Conservation (phyloP, 2,329 filamentous ascomycete genomes). For the Fusarium concolor region DNA sequence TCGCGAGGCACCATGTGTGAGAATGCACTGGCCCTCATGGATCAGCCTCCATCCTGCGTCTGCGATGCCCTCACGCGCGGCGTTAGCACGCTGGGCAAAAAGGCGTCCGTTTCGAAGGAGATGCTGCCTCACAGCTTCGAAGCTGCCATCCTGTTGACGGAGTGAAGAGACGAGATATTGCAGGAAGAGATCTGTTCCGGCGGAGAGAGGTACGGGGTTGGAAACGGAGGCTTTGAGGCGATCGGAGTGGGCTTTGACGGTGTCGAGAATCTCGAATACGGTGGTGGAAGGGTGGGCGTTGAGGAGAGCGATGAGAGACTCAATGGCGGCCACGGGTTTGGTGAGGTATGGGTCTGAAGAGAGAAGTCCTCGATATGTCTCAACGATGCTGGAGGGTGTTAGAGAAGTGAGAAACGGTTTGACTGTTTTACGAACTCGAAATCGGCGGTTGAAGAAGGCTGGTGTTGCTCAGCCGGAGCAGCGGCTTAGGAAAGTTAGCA, state of each 20-base stretch:
- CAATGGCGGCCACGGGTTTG: conserved; percentile 95
- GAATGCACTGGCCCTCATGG: conserved; percentile 80
- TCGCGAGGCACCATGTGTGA: conserved; percentile 89
- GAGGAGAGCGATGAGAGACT: conserved; percentile 88
- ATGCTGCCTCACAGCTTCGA: conserved; percentile 85
- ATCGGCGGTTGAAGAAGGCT: conserved; percentile 33
- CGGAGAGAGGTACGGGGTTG: conserved; percentile 91
- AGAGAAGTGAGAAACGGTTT: background rate
- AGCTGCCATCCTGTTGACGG: conserved; percentile 67
- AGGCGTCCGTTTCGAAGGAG: conserved; percentile 86
- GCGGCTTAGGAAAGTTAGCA: conserved; percentile 13
- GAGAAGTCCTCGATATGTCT: conserved; percentile 66
- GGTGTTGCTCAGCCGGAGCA: conserved; percentile 37
- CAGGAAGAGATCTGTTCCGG: conserved; percentile 95
- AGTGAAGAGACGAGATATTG: conserved; percentile 87
- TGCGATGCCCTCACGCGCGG: conserved; percentile 85
- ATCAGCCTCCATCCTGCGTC: conserved; percentile 82
- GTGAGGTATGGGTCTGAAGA: conserved; percentile 83
- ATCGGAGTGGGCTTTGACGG: conserved; percentile 80
- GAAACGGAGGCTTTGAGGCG: conserved; percentile 81
- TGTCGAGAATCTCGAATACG: conserved; percentile 92
- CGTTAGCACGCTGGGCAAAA: conserved; percentile 89
- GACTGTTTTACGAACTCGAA: conserved; percentile 44
- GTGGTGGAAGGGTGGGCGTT: conserved; percentile 83
- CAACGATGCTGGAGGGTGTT: conserved; percentile 60